Evolutionary conservation across 345 rosid species (phyloP).

Genomic region (Viola odorata): DNA sequence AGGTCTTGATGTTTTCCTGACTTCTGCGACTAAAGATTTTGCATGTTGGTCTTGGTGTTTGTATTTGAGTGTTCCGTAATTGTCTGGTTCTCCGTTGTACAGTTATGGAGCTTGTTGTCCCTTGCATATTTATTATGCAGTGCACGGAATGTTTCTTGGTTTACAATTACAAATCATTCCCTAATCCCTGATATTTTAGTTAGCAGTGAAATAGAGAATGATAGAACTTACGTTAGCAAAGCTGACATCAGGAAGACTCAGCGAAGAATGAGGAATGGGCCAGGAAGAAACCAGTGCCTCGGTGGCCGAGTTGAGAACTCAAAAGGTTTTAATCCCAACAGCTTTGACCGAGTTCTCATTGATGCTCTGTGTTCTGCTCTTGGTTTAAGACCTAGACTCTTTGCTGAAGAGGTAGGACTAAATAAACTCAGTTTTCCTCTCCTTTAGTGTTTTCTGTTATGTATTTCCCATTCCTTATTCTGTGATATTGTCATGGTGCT

Average conservation of each 20-base stretch:
- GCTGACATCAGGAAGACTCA: slow-evolving; percentile 74
- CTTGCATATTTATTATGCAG: not conserved
- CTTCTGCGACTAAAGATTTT: too few species aligned
- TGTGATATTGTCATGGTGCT: not conserved
- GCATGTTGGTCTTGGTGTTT: too few species aligned
- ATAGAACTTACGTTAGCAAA: slow-evolving; percentile 48
- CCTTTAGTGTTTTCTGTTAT: not conserved
- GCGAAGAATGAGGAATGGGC: too few species aligned
- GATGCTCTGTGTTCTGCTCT: slow-evolving; percentile 99
- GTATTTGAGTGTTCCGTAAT: too few species aligned
- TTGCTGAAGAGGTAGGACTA: slow-evolving; percentile 67
- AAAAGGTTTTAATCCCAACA: slow-evolving; percentile 68
- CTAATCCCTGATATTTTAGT: slow-evolving; percentile 41
- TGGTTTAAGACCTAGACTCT: slow-evolving; percentile 92
- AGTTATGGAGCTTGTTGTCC: too few species aligned
- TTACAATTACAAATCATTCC: slow-evolving; percentile 15
- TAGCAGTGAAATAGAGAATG: slow-evolving; percentile 45
- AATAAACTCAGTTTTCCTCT: not conserved
- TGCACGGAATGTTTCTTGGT: not conserved
- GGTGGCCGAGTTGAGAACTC: slow-evolving; percentile 81
- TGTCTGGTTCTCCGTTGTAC: too few species aligned
- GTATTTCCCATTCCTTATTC: not conserved
- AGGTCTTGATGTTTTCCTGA: too few species aligned
- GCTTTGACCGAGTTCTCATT: slow-evolving; percentile 90
- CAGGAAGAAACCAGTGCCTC: slow-evolving; percentile 64